A percentile compares a stretch with the other conserved stretches of the same genome.
phyloP scores from a whole-genome alignment of 495 filamentous ascomycete species.

The Lasiosphaeria miniovina region DNA sequence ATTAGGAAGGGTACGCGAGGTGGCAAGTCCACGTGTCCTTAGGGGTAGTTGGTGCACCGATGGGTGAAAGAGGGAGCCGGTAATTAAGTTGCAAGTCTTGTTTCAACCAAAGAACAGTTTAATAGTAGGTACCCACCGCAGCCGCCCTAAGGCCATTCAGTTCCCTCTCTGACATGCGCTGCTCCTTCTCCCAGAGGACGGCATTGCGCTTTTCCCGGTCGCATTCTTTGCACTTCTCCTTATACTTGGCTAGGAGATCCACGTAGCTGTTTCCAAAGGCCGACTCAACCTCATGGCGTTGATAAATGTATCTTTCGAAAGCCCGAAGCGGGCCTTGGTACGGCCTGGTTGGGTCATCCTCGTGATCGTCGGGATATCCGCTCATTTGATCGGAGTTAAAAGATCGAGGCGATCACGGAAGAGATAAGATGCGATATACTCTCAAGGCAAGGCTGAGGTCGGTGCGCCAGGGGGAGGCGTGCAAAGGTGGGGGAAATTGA shows the following conservation, averaged over 20 bases:
- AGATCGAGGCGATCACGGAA: not conserved
- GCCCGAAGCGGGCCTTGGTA: conserved; percentile 9
- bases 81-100: no score
- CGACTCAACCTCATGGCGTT: conserved; percentile 7
- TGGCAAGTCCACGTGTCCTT: no score
- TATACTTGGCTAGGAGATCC: conserved; percentile 18
- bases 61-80: no score
- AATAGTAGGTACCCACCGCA: conserved; percentile 11
- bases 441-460: no score
- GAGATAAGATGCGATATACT: no score
- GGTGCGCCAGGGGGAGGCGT: no score
- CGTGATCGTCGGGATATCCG: conserved; percentile 1
- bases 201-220: conserved; percentile 26
- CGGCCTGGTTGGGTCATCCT: conserved; percentile 13
- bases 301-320: conserved; percentile 3
- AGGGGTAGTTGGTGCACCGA: no score
- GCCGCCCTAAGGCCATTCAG: conserved; percentile 19
- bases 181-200: conserved; percentile 25
- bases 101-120: not conserved
- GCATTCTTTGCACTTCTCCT: conserved; percentile 20
- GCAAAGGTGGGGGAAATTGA: no score
- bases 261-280: conserved; percentile 12
- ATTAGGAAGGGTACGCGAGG: no score
- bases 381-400: conserved; percentile 8
- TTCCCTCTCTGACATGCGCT: conserved; percentile 21